Conservation (phyloP, 495 filamentous ascomycete species). For the Penicillium samsonianum region DNA sequence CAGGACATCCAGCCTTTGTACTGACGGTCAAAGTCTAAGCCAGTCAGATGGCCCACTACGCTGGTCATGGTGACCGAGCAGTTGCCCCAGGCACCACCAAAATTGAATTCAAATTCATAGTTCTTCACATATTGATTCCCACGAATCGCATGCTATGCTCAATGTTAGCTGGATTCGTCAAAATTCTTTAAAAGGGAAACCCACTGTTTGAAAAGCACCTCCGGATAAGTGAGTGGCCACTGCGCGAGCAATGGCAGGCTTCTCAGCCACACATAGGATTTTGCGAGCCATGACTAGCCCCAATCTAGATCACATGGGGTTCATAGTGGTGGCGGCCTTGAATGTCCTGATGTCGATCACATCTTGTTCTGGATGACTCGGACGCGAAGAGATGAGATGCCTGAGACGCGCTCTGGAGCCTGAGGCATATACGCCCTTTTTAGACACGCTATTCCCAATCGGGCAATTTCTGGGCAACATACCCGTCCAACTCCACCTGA, state of each 20-base stretch:
- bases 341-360: conserved; percentile 13
- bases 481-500: conserved; percentile 7
- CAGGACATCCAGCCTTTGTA: conserved; percentile 81
- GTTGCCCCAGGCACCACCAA: conserved; percentile 75
- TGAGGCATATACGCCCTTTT: conserved; percentile 18
- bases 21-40: conserved; percentile 65
- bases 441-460: conserved; percentile 20
- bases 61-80: conserved; percentile 90
- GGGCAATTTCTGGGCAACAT: conserved; percentile 23
- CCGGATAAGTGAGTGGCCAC: conserved; percentile 87
- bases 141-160: conserved; percentile 53
- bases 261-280: conserved; percentile 94
- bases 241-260: conserved; percentile 93
- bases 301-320: conserved; percentile 9
- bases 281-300: conserved; percentile 39
- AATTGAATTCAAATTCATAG: conserved; percentile 87
- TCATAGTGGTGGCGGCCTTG: conserved; percentile 16
- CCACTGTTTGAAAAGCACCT: conserved; percentile 67
- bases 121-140: conserved; percentile 86
- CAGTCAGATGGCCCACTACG: conserved; percentile 82
- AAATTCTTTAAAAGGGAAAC: conserved; percentile 35
- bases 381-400: conserved; percentile 20
- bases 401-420: conserved; percentile 21
- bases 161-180: conserved; percentile 24
- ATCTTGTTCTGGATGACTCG: conserved; percentile 9